Evolutionary conservation across 1,284 basidiomycete genomes (phyloP).

Genomic region (Ganoderma meredithae): DNA sequence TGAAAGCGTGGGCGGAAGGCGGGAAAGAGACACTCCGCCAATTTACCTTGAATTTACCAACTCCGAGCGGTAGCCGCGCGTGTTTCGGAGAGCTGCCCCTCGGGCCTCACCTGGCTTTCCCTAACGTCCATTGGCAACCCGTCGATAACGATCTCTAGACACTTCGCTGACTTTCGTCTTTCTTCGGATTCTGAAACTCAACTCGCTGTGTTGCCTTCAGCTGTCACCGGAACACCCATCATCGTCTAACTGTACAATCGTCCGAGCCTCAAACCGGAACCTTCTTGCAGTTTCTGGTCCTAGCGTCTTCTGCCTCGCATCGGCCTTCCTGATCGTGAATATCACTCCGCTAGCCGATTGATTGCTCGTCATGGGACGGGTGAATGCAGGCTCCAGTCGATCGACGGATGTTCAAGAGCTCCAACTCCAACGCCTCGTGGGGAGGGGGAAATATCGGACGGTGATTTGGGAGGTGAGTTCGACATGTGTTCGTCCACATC

Average conservation of each 20-base stretch:
- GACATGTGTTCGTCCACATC: background rate
- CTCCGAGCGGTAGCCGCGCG: constrained; percentile 18
- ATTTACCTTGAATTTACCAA: constrained; percentile 9
- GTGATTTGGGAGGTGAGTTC: background rate
- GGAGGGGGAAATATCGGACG: constrained; percentile 2
- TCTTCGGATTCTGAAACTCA: background rate
- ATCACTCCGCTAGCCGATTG: background rate
- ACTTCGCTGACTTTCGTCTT: background rate
- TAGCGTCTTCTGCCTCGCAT: constrained; percentile 4
- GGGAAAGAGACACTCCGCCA: constrained; percentile 13
- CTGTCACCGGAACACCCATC: constrained; percentile 7
- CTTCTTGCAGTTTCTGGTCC: constrained; percentile 3
- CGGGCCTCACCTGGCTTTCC: background rate
- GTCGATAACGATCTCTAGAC: background rate
- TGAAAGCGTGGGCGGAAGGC: background rate
- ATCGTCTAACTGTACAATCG: background rate
- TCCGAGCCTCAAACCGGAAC: background rate
- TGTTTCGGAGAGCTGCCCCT: background rate
- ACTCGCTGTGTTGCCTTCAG: background rate
- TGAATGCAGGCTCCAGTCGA: background rate
- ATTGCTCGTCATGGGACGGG: background rate
- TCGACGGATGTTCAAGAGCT: background rate
- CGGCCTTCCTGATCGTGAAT: constrained; percentile 1
- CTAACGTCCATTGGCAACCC: constrained; percentile 6
- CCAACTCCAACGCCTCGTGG: constrained; percentile 1